These are phyloP conservation scores for Moesziomyces globuligerus DNA, from an alignment of 1,284 basidiomycete species.

Conservation along the genomic window DNA sequence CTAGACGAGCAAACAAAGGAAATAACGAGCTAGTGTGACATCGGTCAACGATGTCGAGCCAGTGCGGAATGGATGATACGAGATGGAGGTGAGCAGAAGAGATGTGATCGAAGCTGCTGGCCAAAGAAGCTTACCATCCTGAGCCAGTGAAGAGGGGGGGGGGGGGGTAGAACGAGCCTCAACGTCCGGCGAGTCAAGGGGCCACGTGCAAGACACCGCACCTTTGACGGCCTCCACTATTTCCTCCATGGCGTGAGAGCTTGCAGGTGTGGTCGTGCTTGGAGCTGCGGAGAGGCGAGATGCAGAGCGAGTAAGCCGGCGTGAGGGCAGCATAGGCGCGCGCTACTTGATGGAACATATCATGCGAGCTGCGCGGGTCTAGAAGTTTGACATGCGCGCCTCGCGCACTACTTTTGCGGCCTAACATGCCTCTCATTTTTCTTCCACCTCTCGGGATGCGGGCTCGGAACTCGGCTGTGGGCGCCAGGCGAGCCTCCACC, in stretches of 20 bases:
- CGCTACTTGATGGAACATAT: constrained; percentile 43
- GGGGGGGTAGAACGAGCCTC: not conserved
- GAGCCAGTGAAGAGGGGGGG: no score
- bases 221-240: not conserved
- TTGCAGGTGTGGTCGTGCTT: no score
- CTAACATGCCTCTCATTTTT: no score
- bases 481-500: not conserved
- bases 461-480: not conserved
- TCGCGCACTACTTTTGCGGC: no score
- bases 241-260: not conserved
- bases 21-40: constrained; percentile 3
- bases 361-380: constrained; percentile 3
- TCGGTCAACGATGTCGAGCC: constrained; percentile 28
- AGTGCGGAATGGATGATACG: not conserved
- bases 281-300: no score
- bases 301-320: no score
- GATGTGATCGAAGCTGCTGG: not conserved
- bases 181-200: no score
- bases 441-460: not conserved
- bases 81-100: constrained; percentile 1
- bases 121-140: no score
- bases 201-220: no score
- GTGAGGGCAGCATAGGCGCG: no score
- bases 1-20: not conserved
- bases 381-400: not conserved